Conservation (phyloP, 2,329 filamentous ascomycete species). For the Canariomyces notabilis region DNA sequence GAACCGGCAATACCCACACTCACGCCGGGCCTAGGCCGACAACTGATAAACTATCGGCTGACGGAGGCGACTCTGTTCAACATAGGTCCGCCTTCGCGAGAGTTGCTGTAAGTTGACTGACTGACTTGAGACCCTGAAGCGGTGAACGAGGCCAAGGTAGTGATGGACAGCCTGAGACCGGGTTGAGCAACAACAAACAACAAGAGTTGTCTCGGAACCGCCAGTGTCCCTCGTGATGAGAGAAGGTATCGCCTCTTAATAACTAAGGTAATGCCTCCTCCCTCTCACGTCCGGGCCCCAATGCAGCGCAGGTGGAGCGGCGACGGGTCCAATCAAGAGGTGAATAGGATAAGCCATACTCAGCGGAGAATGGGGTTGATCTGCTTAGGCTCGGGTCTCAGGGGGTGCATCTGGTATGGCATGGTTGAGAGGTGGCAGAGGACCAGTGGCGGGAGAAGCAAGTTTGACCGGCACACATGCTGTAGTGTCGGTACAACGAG, state of each 20-base stretch:
- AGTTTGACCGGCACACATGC: slow-evolving; percentile 9
- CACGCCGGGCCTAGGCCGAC: slow-evolving; percentile 2
- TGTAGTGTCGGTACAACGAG: neutral
- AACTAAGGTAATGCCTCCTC: slow-evolving; percentile 14
- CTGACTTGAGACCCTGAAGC: no score
- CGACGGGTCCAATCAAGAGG: slow-evolving; percentile 21
- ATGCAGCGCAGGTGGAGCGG: slow-evolving; percentile 24
- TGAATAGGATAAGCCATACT: slow-evolving; percentile 9
- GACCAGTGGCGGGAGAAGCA: slow-evolving; percentile 10
- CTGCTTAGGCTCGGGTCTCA: slow-evolving; percentile 5
- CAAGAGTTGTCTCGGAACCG: slow-evolving; percentile 1
- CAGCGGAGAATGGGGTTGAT: slow-evolving; percentile 9
- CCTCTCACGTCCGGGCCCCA: slow-evolving; percentile 19
- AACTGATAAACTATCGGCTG: neutral
- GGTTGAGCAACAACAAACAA: no score
- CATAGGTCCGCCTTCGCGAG: no score
- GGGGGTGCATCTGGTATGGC: no score
- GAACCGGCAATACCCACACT: slow-evolving; percentile 18
- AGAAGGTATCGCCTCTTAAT: slow-evolving; percentile 20
- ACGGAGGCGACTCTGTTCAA: slow-evolving; percentile 7
- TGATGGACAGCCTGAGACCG: no score
- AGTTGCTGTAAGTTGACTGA: no score
- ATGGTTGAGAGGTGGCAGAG: slow-evolving; percentile 6
- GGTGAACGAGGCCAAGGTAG: slow-evolving; percentile 22
- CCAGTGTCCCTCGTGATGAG: slow-evolving; percentile 9